Evolutionary conservation across 2,329 filamentous ascomycete species (phyloP), one percentile per base, ranked within the genome.

Genomic region (Fusarium sp.): DNA sequence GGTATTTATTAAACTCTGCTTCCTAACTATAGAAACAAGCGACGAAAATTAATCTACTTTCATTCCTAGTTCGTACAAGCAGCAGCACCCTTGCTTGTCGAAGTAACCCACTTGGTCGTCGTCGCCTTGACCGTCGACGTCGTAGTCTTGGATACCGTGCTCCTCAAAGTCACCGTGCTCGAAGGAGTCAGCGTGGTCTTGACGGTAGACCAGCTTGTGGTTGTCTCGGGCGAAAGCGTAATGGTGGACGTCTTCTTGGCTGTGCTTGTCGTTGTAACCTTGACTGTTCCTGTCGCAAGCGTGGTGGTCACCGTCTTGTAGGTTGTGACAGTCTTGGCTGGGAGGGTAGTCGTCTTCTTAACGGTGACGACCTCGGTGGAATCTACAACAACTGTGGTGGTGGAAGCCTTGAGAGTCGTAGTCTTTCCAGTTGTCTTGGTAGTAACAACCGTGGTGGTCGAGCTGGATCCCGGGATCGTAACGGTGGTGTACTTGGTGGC

Each of bases 141-240:
- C 14, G 67, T 74, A 4, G 47, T 60, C 64, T 74, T 74, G 35
- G 61, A 74, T 2, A 74, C 68, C 5, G 71, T 74, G 13, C 68
- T 74, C 27, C 61, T 64, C 38, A 62, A 0, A 10, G 73, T 77
- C 1, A 68, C 69, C 0, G 73, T 76, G 50, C 71, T 76, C 0
- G 73, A 77, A 0, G 77, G 75, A 57, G 68, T 72, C 18, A 79
- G 37, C 0, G 77, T 79, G 2, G 76, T 73, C 62, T 76, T 78
- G 11, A 76, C 75, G 4, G 77, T 78, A 3, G 68, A 37, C 77
- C 76, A 77, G 29, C 58, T 69, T 2, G 71, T 74, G 1, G 66
- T 47, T 11, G 71, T 74, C 40, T 72, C 7, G 6, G 31, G 50
- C 1, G 37, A 27, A 20, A 74, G 29, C 20, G 62, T 63, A 0